Evolutionary conservation across 2,329 filamentous ascomycete species (phyloP).

Genomic region (Pseudocercospora musae): DNA sequence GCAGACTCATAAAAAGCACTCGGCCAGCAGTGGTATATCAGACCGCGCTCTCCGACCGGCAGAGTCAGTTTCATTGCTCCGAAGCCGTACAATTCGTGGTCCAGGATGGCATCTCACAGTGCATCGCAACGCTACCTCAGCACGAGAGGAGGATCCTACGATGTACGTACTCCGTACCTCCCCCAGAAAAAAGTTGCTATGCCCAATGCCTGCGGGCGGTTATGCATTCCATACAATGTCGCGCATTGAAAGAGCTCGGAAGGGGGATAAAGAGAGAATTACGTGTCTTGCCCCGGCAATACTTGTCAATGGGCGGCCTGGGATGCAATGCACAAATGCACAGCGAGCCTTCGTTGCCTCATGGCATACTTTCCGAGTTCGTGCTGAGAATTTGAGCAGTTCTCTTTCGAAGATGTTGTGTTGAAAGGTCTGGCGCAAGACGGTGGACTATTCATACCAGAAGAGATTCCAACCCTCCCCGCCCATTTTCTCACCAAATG

Average conservation of each 20-base stretch:
- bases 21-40: not conserved
- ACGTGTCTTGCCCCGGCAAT: not conserved
- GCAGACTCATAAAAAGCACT: not conserved
- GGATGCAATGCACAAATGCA: not conserved
- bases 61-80: not conserved
- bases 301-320: not conserved
- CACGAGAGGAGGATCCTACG: constrained; percentile 61
- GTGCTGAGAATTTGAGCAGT: constrained; percentile 48
- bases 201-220: not conserved
- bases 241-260: not conserved
- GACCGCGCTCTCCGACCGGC: not conserved
- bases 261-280: not conserved
- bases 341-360: not conserved
- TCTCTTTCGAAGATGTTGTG: constrained; percentile 88
- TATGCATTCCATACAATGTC: constrained; percentile 1
- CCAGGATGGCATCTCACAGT: constrained; percentile 39
- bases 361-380: not conserved
- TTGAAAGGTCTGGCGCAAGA: constrained; percentile 84
- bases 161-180: constrained; percentile 44
- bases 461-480: constrained; percentile 68
- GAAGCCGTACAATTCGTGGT: not conserved
- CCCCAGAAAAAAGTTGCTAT: constrained; percentile 1
- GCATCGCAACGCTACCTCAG: constrained; percentile 61
- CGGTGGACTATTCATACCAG: constrained; percentile 84
- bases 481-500: constrained; percentile 65